These are phyloP conservation scores for Danielozyma ontarioensis DNA, from an alignment of 805 yeast species.

Conservation along the genomic window DNA sequence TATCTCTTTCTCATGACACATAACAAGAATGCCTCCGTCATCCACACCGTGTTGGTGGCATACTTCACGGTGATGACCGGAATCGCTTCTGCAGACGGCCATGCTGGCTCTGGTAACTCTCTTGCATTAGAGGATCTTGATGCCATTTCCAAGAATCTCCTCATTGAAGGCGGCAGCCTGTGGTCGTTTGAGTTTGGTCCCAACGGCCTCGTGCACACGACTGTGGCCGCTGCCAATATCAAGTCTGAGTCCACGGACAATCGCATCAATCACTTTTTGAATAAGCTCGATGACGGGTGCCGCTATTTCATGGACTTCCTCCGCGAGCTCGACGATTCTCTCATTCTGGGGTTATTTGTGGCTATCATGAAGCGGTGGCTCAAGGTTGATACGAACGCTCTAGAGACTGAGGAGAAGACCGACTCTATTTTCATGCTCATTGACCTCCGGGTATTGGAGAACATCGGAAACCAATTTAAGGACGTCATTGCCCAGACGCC, in stretches of 20 bases:
- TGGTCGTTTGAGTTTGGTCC: constrained; percentile 44
- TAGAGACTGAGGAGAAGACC: constrained; percentile 21
- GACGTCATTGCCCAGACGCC: constrained; percentile 53
- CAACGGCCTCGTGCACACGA: constrained; percentile 32
- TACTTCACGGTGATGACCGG: constrained; percentile 20
- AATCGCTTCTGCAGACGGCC: constrained; percentile 10
- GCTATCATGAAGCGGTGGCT: constrained; percentile 60
- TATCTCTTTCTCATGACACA: constrained; percentile 27
- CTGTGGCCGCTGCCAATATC: constrained; percentile 6
- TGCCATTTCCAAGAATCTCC: constrained; percentile 26
- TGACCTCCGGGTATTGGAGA: constrained; percentile 62
- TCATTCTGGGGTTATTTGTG: constrained; percentile 45
- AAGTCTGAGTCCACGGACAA: constrained; percentile 12
- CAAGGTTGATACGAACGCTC: constrained; percentile 7
- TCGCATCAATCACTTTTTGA: constrained; percentile 23
- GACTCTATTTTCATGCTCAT: constrained; percentile 53
- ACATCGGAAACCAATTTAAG: constrained; percentile 52
- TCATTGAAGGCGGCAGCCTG: constrained; percentile 20
- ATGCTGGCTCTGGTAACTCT: too few species aligned
- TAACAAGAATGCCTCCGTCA: constrained; percentile 28
- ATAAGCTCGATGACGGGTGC: constrained; percentile 22
- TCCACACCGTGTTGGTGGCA: constrained; percentile 34
- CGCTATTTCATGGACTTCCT: constrained; percentile 37
- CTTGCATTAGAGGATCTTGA: constrained; percentile 23
- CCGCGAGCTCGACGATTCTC: constrained; percentile 43